Evolutionary conservation across 2,329 filamentous ascomycete species (phyloP).

Genomic region (Colletotrichum sp.): DNA sequence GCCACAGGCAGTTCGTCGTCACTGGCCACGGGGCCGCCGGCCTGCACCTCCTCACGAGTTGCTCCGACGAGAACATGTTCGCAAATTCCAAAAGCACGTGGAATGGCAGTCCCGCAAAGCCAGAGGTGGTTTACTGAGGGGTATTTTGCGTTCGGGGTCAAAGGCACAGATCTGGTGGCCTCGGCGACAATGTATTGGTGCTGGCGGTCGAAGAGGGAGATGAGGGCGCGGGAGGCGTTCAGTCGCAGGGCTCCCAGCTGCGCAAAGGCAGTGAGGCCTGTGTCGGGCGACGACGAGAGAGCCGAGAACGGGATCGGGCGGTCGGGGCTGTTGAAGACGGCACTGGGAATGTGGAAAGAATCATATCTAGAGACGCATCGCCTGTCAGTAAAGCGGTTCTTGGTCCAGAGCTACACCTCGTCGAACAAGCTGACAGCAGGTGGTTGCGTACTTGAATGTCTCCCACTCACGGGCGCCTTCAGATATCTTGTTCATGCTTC

Average conservation of each 20-base stretch:
- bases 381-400: neutral
- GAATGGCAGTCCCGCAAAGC: conserved; percentile 34
- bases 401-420: neutral
- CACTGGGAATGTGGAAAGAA: conserved; percentile 18
- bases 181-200: conserved; percentile 58
- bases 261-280: conserved; percentile 52
- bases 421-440: neutral
- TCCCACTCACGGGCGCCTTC: conserved; percentile 34
- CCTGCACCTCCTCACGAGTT: neutral
- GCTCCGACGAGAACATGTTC: conserved; percentile 28
- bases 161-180: conserved; percentile 45
- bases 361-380: conserved; percentile 14
- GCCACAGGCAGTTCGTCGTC: conserved; percentile 33
- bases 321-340: conserved; percentile 27
- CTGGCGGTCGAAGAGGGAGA: conserved; percentile 56
- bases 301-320: conserved; percentile 25
- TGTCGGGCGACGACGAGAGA: conserved; percentile 36
- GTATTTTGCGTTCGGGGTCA: conserved; percentile 30
- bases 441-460: conserved; percentile 31
- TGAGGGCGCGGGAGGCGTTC: conserved; percentile 40
- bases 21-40: neutral
- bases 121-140: conserved; percentile 20
- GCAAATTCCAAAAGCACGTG: conserved; percentile 32
- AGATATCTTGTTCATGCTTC: conserved; percentile 23
- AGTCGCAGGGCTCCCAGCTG: conserved; percentile 52